Conservation (phyloP, 2,329 filamentous ascomycete genomes). For the Venturia effusa region DNA sequence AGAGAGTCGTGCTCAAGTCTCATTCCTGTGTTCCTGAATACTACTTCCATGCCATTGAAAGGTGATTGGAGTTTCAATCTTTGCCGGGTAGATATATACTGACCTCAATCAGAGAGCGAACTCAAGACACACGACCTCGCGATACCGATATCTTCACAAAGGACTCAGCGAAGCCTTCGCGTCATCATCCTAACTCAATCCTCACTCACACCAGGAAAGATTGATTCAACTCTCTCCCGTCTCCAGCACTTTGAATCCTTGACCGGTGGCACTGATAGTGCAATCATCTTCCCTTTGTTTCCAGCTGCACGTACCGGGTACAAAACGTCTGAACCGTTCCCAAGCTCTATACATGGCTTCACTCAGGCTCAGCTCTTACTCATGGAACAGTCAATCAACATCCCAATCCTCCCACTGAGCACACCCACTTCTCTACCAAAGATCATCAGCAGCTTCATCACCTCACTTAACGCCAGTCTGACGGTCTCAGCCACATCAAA, state of each 20-base stretch:
- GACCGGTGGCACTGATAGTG: background rate
- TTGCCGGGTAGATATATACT: background rate
- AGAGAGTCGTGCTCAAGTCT: slow-evolving; percentile 4
- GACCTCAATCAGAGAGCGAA: background rate
- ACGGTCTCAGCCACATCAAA: background rate
- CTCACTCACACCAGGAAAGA: background rate
- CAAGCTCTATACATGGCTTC: background rate
- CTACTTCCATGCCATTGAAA: background rate
- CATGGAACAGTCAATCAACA: background rate
- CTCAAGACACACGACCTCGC: slow-evolving; percentile 8
- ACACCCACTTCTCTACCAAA: background rate
- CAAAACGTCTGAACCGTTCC: background rate
- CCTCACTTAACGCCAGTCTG: background rate
- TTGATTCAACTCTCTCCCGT: background rate
- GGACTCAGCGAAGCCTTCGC: background rate
- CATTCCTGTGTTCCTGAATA: background rate
- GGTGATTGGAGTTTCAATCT: background rate
- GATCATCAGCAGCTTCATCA: background rate
- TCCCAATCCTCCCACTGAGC: slow-evolving; percentile 3
- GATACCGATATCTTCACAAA: background rate
- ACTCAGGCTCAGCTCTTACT: slow-evolving; percentile 1
- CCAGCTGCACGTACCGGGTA: background rate
- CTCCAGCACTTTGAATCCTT: slow-evolving; percentile 1
- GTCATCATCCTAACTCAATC: slow-evolving; percentile 3
- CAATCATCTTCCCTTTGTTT: slow-evolving; percentile 2